A percentile compares a stretch with the other conserved stretches of the same genome.
These are phyloP conservation scores for Fusarium sp. DNA, from an alignment of 2,329 filamentous ascomycete genomes.

Conservation along the genomic window DNA sequence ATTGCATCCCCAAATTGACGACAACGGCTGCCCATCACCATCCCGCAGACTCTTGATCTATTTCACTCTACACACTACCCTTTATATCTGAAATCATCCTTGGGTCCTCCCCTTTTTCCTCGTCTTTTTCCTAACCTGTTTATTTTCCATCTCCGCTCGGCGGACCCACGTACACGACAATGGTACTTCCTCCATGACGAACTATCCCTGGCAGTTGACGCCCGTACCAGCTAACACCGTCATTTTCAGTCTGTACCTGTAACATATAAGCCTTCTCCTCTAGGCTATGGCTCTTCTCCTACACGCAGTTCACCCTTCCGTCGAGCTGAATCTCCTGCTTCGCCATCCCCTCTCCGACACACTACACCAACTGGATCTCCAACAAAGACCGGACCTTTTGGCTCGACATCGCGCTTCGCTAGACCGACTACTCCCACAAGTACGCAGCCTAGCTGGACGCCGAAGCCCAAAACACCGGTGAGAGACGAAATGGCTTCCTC, in stretches of 20 bases:
- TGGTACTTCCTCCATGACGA: slow-evolving; percentile 51
- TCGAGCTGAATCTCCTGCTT: slow-evolving; percentile 72
- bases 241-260: slow-evolving; percentile 64
- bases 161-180: slow-evolving; percentile 51
- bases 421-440: slow-evolving; percentile 58
- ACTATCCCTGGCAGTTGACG: slow-evolving; percentile 43
- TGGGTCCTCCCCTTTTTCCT: slow-evolving; percentile 9
- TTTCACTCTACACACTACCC: slow-evolving; percentile 2
- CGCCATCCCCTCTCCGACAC: slow-evolving; percentile 74
- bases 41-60: slow-evolving; percentile 13
- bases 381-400: slow-evolving; percentile 57
- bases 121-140: slow-evolving; percentile 34
- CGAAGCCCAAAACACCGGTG: slow-evolving; percentile 50
- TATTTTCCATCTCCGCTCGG: slow-evolving; percentile 40
- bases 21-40: slow-evolving; percentile 34
- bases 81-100: slow-evolving; percentile 16
- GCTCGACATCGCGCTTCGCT: slow-evolving; percentile 52
- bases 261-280: slow-evolving; percentile 77
- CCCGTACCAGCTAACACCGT: slow-evolving; percentile 48
- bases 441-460: slow-evolving; percentile 54
- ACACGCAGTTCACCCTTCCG: slow-evolving; percentile 74
- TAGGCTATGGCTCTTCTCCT: slow-evolving; percentile 76
- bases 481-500: slow-evolving; percentile 41
- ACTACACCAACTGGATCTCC: slow-evolving; percentile 75
- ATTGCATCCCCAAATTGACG: slow-evolving; percentile 33